Evolutionary conservation across 2,329 filamentous ascomycete genomes (phyloP).

Genomic region (Cercospora brassicicola): DNA sequence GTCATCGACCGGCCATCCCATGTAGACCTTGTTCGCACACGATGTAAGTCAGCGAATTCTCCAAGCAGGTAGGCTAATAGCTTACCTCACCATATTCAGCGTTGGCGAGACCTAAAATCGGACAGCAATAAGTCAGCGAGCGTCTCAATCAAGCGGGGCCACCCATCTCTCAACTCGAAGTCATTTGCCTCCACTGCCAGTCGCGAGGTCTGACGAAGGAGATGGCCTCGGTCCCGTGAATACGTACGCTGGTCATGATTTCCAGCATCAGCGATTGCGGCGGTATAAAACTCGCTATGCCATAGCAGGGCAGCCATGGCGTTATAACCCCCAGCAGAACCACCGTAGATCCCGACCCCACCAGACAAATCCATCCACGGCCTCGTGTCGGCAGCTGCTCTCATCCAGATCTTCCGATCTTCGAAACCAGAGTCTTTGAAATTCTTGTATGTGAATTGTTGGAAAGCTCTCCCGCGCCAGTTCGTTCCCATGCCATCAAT

Average conservation of each 20-base stretch:
- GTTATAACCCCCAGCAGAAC: conserved; percentile 7
- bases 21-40: conserved; percentile 8
- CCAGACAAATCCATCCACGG: conserved; percentile 12
- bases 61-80: not conserved
- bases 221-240: not conserved
- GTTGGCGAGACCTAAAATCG: not conserved
- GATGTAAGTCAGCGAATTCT: not conserved
- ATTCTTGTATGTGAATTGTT: conserved; percentile 8
- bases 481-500: conserved; percentile 17
- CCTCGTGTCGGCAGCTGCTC: conserved; percentile 5
- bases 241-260: conserved; percentile 13
- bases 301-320: conserved; percentile 12
- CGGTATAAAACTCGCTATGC: conserved; percentile 15
- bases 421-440: conserved; percentile 12
- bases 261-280: conserved; percentile 8
- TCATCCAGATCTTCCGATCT: conserved; percentile 16
- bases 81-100: not conserved
- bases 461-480: conserved; percentile 12
- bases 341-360: conserved; percentile 11
- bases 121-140: not conserved
- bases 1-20: conserved; percentile 15
- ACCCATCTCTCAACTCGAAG: not conserved
- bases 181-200: not conserved
- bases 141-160: not conserved
- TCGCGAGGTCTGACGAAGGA: not conserved